Conservation (phyloP, 371 early-diverging fungal genomes). For the Mucor plumbeus region DNA sequence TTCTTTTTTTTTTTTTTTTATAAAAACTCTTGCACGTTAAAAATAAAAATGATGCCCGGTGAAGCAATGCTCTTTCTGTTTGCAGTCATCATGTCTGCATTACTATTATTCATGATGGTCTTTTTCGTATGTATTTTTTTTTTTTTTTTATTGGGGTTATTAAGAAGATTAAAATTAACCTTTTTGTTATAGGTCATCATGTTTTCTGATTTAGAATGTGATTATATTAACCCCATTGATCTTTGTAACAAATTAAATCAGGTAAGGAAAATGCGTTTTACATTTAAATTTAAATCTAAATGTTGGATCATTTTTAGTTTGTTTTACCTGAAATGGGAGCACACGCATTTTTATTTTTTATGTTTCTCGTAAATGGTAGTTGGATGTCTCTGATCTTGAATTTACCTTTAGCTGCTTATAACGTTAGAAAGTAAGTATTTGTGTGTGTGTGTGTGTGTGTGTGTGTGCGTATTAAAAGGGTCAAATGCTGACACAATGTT, state of each 20-base stretch:
- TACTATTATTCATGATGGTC: conserved; percentile 91
- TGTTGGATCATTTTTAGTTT: conserved; percentile 61
- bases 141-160: neutral
- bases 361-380: conserved; percentile 85
- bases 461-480: neutral
- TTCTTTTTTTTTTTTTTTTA: conserved; percentile 18
- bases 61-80: conserved; percentile 88
- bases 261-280: conserved; percentile 48
- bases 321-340: conserved; percentile 91
- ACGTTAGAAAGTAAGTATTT: conserved; percentile 86
- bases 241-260: conserved; percentile 94
- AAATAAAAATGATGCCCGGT: conserved; percentile 61
- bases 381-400: conserved; percentile 89
- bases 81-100: conserved; percentile 87
- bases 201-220: conserved; percentile 94
- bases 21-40: neutral
- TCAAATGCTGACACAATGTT: conserved; percentile 4
- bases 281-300: too few relatives aligned
- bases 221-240: conserved; percentile 98
- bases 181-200: conserved; percentile 76
- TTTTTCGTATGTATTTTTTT: conserved; percentile 77
- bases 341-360: conserved; percentile 79
- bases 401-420: conserved; percentile 84
- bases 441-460: neutral
- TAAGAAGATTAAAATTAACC: neutral